A percentile compares a stretch with the other conserved stretches of the same genome.
phyloP scores from a whole-genome alignment of 2,329 filamentous ascomycete genomes.

The Ambrosiella cleistominuta region DNA sequence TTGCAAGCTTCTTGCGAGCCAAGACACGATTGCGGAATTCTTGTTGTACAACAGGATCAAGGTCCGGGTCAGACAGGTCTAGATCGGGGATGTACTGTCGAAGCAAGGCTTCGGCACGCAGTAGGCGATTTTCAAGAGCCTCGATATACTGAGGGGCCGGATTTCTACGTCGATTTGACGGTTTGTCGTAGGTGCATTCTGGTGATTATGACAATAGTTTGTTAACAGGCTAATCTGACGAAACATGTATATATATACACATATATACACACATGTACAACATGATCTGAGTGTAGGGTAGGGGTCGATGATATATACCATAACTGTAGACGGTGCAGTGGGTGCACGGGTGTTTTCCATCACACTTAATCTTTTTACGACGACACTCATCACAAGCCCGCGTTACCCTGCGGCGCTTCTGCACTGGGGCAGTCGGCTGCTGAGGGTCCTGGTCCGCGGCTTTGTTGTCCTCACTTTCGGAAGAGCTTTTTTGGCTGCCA shows the following conservation, averaged over 20 bases:
- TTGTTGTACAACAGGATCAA: constrained; percentile 61
- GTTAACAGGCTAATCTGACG: too few species aligned
- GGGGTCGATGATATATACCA: constrained; percentile 41
- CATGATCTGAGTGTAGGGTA: background rate
- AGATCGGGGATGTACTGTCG: constrained; percentile 67
- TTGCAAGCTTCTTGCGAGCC: constrained; percentile 24
- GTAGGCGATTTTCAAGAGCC: constrained; percentile 64
- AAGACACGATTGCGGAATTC: constrained; percentile 42
- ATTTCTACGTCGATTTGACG: constrained; percentile 77
- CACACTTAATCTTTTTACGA: constrained; percentile 75
- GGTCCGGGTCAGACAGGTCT: constrained; percentile 66
- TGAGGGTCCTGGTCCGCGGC: constrained; percentile 18
- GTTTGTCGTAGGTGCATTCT: constrained; percentile 95
- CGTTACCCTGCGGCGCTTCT: constrained; percentile 63
- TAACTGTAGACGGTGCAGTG: constrained; percentile 98
- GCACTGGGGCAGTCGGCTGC: constrained; percentile 38
- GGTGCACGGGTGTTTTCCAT: constrained; percentile 75
- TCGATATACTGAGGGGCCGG: constrained; percentile 87
- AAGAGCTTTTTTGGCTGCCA: constrained; percentile 27
- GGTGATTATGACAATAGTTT: background rate
- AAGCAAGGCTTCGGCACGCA: constrained; percentile 65
- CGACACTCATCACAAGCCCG: constrained; percentile 69
- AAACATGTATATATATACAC: too few species aligned
- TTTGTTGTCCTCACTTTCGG: constrained; percentile 23
- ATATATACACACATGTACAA: too few species aligned